Percentiles rank a stretch among this genome's conserved stretches.
These are phyloP conservation scores for Dactylellina cionopaga DNA, from an alignment of 2,329 filamentous ascomycete genomes.

Conservation along the genomic window DNA sequence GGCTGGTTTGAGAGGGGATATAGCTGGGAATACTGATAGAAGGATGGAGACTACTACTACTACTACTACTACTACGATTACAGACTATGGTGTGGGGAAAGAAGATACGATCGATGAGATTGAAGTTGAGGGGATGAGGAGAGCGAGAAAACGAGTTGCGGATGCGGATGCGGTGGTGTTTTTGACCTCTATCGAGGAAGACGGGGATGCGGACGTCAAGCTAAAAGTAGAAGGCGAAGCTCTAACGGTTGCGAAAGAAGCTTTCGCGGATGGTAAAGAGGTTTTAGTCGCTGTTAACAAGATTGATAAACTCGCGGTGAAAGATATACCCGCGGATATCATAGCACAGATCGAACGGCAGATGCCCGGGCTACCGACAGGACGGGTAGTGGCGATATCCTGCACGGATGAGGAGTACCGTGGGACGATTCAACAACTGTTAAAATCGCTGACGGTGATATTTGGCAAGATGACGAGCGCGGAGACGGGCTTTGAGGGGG, in stretches of 20 bases:
- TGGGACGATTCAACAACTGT: conserved; percentile 67
- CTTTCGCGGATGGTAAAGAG: conserved; percentile 65
- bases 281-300: conserved; percentile 72
- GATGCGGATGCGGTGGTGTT: conserved; percentile 87
- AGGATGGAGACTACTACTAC: no score
- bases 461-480: conserved; percentile 76
- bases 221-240: conserved; percentile 54
- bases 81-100: conserved; percentile 51
- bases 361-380: conserved; percentile 15
- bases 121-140: conserved; percentile 88
- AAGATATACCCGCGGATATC: background rate
- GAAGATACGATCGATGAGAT: conserved; percentile 72
- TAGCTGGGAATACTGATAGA: conserved; percentile 54
- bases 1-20: conserved; percentile 78
- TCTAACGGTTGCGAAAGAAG: conserved; percentile 63
- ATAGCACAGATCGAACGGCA: background rate
- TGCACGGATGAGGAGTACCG: conserved; percentile 34
- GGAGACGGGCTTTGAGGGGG: conserved; percentile 60
- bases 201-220: conserved; percentile 57
- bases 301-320: conserved; percentile 63
- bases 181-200: conserved; percentile 78
- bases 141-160: conserved; percentile 81
- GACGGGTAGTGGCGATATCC: conserved; percentile 40
- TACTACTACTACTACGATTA: background rate
- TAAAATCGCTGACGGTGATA: conserved; percentile 71